phyloP scores from a whole-genome alignment of 441 rosid species.

The Codiaeum variegatum region DNA sequence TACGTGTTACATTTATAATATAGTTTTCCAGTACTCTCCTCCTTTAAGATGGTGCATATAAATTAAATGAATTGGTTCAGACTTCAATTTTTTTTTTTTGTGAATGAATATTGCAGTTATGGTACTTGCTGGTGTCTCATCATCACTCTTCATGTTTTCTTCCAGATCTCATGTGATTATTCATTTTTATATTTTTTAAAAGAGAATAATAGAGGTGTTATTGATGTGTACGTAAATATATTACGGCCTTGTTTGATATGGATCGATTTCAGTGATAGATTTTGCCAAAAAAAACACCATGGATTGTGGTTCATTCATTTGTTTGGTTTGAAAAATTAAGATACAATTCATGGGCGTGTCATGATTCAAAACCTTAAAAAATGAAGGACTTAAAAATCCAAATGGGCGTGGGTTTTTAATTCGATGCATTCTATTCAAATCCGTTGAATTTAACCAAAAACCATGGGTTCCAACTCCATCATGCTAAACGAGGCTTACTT shows the following conservation, averaged over 20 bases:
- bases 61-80: background rate
- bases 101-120: background rate
- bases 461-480: no score
- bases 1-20: constrained; percentile 26
- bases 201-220: background rate
- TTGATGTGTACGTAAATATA: background rate
- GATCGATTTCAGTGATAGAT: no score
- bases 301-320: no score
- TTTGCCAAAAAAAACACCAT: no score
- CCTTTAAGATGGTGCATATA: background rate
- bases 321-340: no score
- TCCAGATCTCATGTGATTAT: background rate
- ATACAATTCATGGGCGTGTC: no score
- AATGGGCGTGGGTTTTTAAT: no score
- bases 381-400: no score
- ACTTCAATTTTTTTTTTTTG: background rate
- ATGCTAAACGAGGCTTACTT: no score
- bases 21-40: background rate
- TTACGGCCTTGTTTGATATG: background rate
- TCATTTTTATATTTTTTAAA: background rate
- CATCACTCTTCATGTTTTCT: background rate
- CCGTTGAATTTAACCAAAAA: no score
- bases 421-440: no score
- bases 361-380: no score
- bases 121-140: background rate